phyloP scores from a whole-genome alignment of 2,329 filamentous ascomycete genomes.

The Colletotrichum scovillei region DNA sequence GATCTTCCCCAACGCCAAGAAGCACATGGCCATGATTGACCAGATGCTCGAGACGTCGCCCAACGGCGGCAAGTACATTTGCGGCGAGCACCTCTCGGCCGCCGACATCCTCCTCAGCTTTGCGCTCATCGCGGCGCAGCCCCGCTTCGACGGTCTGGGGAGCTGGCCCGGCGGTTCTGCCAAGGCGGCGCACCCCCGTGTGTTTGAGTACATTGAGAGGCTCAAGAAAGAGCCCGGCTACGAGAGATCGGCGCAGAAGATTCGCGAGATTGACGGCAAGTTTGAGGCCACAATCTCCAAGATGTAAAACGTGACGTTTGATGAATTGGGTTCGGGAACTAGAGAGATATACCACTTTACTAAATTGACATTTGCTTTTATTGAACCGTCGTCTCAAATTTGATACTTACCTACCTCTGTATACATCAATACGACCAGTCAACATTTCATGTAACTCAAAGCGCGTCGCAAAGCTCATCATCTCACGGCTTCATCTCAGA shows the following conservation, averaged over 20 bases:
- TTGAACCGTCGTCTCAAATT: neutral
- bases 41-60: constrained; percentile 58
- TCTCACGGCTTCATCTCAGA: neutral
- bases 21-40: constrained; percentile 62
- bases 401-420: neutral
- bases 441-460: neutral
- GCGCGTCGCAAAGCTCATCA: neutral
- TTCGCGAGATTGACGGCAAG: constrained; percentile 60
- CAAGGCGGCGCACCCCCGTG: constrained; percentile 53
- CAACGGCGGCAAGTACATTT: constrained; percentile 57
- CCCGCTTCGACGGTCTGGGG: constrained; percentile 53
- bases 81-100: constrained; percentile 59
- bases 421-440: no score
- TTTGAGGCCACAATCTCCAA: constrained; percentile 38
- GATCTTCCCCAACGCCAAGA: constrained; percentile 60
- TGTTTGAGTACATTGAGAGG: constrained; percentile 58
- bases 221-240: constrained; percentile 61
- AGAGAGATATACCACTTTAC: constrained; percentile 14
- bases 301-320: neutral
- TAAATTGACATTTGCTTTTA: neutral
- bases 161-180: constrained; percentile 55
- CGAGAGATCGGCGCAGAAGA: constrained; percentile 58
- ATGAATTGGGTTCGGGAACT: neutral
- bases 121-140: constrained; percentile 57
- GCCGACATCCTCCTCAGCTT: constrained; percentile 67